phyloP scores from a whole-genome alignment of 129 eudicot genomes.

The Erigeron canadensis region DNA sequence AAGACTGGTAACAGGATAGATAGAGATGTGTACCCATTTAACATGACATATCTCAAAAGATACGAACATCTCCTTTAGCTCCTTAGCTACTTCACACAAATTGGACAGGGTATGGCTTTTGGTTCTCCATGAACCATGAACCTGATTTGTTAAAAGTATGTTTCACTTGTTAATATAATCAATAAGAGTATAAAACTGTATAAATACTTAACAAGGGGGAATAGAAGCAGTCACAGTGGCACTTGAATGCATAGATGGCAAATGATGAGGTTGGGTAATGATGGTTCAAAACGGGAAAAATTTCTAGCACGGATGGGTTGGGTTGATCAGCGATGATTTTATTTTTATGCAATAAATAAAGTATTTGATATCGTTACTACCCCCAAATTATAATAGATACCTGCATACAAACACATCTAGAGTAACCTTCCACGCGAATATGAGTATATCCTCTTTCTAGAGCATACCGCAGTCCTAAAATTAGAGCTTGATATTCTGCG shows the following conservation, averaged over 20 bases:
- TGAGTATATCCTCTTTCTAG: neutral
- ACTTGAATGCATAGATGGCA: neutral
- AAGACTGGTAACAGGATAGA: neutral
- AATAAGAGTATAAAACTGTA: neutral
- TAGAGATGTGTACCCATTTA: neutral
- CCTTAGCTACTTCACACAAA: neutral
- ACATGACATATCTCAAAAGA: neutral
- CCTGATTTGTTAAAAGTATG: neutral
- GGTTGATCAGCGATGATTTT: neutral
- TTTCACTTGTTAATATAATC: neutral
- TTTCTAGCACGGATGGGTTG: neutral
- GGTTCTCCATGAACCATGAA: conserved; percentile 1
- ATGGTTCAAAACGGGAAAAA: neutral
- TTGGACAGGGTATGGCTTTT: neutral
- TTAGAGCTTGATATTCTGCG: neutral
- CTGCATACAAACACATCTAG: neutral
- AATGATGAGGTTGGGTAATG: neutral
- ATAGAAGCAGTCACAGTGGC: neutral
- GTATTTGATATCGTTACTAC: no score
- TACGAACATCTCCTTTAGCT: neutral
- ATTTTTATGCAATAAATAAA: neutral
- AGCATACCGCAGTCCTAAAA: conserved; percentile 2
- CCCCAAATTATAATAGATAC: neutral
- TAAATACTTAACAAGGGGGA: neutral
- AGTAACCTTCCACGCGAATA: neutral